A percentile compares a stretch with the other conserved stretches of the same genome.
These are phyloP conservation scores for Trichoderma breve DNA, from an alignment of 2,329 filamentous ascomycete genomes.

Conservation along the genomic window DNA sequence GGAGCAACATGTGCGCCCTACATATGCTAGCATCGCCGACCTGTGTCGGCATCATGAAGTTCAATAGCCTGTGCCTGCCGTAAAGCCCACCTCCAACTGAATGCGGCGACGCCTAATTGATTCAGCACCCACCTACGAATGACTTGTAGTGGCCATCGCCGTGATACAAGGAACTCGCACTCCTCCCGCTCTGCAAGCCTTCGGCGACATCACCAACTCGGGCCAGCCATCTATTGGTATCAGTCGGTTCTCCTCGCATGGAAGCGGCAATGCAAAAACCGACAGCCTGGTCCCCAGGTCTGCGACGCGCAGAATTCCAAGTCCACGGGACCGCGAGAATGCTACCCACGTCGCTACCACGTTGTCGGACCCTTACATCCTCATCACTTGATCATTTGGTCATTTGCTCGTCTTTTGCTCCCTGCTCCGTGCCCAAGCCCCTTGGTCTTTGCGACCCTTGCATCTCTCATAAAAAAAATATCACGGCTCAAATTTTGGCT, in stretches of 20 bases:
- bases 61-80: not conserved
- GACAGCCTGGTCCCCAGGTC: not conserved
- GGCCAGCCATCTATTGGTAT: not conserved
- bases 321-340: not conserved
- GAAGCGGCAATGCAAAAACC: not conserved
- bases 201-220: not conserved
- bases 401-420: constrained; percentile 1
- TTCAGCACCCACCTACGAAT: not conserved
- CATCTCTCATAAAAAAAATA: not conserved
- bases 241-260: not conserved
- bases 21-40: not conserved
- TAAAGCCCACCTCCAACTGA: not conserved
- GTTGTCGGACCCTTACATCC: not conserved
- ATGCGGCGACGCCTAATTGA: not conserved
- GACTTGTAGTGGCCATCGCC: not conserved
- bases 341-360: not conserved
- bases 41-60: not conserved
- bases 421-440: not conserved
- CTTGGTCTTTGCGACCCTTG: constrained; percentile 1
- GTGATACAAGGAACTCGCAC: not conserved
- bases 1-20: not conserved
- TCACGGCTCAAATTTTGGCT: not conserved
- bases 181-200: not conserved
- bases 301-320: constrained; percentile 2
- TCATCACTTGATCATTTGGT: constrained; percentile 1